A percentile compares a stretch with the other conserved stretches of the same genome.
These are phyloP conservation scores for Starmerella stellata DNA, from an alignment of 805 yeast species.

Conservation along the genomic window DNA sequence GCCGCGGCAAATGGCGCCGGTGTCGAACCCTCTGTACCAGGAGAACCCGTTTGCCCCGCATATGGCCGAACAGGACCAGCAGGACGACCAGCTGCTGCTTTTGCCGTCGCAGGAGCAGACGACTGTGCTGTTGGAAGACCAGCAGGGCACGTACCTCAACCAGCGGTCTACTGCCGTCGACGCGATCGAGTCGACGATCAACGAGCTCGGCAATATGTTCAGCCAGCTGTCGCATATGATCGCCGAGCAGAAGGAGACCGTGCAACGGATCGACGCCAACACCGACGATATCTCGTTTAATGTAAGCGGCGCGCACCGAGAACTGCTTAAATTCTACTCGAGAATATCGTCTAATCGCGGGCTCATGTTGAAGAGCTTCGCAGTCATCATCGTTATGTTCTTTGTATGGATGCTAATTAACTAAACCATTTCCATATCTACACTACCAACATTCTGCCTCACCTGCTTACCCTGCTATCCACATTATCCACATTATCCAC, in stretches of 20 bases:
- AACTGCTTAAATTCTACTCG: slow-evolving; percentile 74
- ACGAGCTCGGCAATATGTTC: slow-evolving; percentile 86
- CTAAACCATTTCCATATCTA: no score
- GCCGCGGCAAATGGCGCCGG: slow-evolving; percentile 22
- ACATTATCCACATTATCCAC: no score
- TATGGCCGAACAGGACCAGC: slow-evolving; percentile 17
- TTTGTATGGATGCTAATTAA: slow-evolving; percentile 22
- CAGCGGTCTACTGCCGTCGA: slow-evolving; percentile 83
- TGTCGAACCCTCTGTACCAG: slow-evolving; percentile 23
- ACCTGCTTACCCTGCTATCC: no score
- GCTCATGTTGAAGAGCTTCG: slow-evolving; percentile 79
- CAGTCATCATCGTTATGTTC: slow-evolving; percentile 46
- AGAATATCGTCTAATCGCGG: slow-evolving; percentile 78
- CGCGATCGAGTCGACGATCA: slow-evolving; percentile 89
- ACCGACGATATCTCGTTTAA: slow-evolving; percentile 85
- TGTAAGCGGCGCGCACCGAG: slow-evolving; percentile 86
- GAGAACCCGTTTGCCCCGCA: slow-evolving; percentile 17
- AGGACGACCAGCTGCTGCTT: slow-evolving; percentile 34
- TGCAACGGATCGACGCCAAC: slow-evolving; percentile 85
- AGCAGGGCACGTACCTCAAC: slow-evolving; percentile 52
- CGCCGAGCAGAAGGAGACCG: slow-evolving; percentile 89
- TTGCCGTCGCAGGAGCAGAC: slow-evolving; percentile 79
- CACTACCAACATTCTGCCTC: no score
- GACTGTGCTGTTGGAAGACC: slow-evolving; percentile 67
- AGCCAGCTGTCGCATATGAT: slow-evolving; percentile 95